Percentiles rank a stretch among this genome's conserved stretches.
These are phyloP conservation scores for Eucalyptus leucophloia DNA, from an alignment of 345 rosid genomes.

Conservation along the genomic window DNA sequence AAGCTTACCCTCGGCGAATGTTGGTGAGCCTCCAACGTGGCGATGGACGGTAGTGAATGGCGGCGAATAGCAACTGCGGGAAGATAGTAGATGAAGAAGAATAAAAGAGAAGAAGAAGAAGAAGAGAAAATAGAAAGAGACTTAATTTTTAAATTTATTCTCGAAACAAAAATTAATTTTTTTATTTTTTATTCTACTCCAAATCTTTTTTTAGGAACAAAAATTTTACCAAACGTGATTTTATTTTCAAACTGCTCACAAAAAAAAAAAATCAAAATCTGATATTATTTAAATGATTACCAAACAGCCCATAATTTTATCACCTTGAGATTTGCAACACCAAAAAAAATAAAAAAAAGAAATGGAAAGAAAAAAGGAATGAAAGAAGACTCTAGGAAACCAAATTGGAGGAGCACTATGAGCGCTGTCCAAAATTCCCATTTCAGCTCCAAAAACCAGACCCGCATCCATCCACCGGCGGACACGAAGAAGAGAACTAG, in stretches of 20 bases:
- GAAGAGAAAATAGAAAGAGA: fast-evolving
- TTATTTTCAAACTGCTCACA: fast-evolving
- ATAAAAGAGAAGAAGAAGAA: too few relatives aligned
- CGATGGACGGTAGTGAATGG: too few relatives aligned
- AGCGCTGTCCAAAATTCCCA: background rate
- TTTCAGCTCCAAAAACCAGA: background rate
- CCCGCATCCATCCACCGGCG: background rate
- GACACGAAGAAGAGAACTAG: background rate
- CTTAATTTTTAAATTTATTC: too few relatives aligned
- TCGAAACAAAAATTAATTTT: fast-evolving
- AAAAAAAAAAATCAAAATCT: too few relatives aligned
- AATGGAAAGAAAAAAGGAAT: background rate
- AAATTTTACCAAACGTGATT: too few relatives aligned
- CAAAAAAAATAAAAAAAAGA: background rate
- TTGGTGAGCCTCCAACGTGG: too few relatives aligned
- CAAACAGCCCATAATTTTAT: too few relatives aligned
- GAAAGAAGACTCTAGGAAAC: background rate
- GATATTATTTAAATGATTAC: fast-evolving
- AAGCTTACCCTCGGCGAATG: too few relatives aligned
- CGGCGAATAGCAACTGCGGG: fast-evolving
- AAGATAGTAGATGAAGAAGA: fast-evolving
- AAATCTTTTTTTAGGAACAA: fast-evolving
- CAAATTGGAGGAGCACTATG: background rate
- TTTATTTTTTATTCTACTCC: fast-evolving
- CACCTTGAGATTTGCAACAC: background rate